These are phyloP conservation scores for Fusarium sp. DNA, from an alignment of 2,329 filamentous ascomycete species.

Conservation along the genomic window DNA sequence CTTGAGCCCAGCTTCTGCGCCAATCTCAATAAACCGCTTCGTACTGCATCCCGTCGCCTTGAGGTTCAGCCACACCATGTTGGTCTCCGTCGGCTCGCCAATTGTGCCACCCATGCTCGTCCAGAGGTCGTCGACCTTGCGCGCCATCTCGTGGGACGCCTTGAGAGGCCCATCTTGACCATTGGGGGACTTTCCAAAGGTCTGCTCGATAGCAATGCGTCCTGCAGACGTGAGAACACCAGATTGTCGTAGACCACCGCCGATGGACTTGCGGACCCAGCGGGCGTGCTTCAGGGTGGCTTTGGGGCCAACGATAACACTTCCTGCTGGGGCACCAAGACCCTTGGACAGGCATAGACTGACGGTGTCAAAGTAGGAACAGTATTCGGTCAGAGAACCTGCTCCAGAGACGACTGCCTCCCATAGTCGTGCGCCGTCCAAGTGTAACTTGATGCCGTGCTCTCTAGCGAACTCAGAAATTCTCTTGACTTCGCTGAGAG, in stretches of 20 bases:
- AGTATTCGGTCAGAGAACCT: slow-evolving; percentile 72
- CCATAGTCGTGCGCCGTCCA: slow-evolving; percentile 84
- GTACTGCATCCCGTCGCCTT: slow-evolving; percentile 60
- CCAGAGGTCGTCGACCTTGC: slow-evolving; percentile 75
- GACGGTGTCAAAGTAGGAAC: slow-evolving; percentile 74
- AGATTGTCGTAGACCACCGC: slow-evolving; percentile 76
- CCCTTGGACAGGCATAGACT: slow-evolving; percentile 85
- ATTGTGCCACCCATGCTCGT: slow-evolving; percentile 72
- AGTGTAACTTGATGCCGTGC: slow-evolving; percentile 73
- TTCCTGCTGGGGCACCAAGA: slow-evolving; percentile 81
- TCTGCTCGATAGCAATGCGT: slow-evolving; percentile 68
- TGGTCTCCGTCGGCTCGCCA: slow-evolving; percentile 78
- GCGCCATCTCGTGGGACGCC: slow-evolving; percentile 68
- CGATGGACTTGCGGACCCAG: slow-evolving; percentile 72
- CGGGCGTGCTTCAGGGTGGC: slow-evolving; percentile 50
- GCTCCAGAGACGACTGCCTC: slow-evolving; percentile 78
- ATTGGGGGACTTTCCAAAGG: slow-evolving; percentile 49
- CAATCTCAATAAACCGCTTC: slow-evolving; percentile 51
- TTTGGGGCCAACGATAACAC: slow-evolving; percentile 68
- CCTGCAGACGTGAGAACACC: slow-evolving; percentile 78
- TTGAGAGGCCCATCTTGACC: slow-evolving; percentile 64
- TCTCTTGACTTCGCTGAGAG: slow-evolving; percentile 71
- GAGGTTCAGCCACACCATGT: slow-evolving; percentile 89
- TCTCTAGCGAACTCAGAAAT: slow-evolving; percentile 75
- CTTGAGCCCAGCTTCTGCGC: slow-evolving; percentile 53